Percentiles rank a stretch among this genome's conserved stretches.
These are phyloP conservation scores for Rubia occidens DNA, from an alignment of 305 asterid genomes.

Conservation along the genomic window DNA sequence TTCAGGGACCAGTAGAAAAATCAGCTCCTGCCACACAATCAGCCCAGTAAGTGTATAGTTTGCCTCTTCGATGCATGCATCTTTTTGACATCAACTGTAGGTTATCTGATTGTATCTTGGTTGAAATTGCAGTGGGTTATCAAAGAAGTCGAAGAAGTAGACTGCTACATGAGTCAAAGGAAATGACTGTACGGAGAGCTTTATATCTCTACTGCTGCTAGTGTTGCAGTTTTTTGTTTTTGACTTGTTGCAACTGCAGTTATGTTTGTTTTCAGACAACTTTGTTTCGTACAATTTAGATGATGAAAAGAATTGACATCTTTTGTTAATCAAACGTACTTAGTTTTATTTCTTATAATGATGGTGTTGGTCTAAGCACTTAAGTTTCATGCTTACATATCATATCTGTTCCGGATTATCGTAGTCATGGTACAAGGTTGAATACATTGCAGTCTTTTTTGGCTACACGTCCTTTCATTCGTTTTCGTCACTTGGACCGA, in stretches of 20 bases:
- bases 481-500: constrained; percentile 36
- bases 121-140: constrained; percentile 32
- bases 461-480: background rate
- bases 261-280: background rate
- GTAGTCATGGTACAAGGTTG: background rate
- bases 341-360: background rate
- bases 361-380: background rate
- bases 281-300: constrained; percentile 14
- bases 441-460: background rate
- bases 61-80: background rate
- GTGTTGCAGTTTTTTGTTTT: constrained; percentile 14
- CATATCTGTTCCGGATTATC: background rate
- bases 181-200: constrained; percentile 3
- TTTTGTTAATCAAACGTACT: background rate
- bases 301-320: constrained; percentile 12
- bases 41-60: constrained; percentile 41
- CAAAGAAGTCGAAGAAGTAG: constrained; percentile 74
- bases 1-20: constrained; percentile 73
- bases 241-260: constrained; percentile 4
- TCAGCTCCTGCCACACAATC: constrained; percentile 38
- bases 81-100: background rate
- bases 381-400: background rate
- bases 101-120: constrained; percentile 1
- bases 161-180: background rate
- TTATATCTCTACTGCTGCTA: background rate